These are phyloP conservation scores for Neurospora africana DNA, from an alignment of 495 filamentous ascomycete genomes.

Conservation along the genomic window DNA sequence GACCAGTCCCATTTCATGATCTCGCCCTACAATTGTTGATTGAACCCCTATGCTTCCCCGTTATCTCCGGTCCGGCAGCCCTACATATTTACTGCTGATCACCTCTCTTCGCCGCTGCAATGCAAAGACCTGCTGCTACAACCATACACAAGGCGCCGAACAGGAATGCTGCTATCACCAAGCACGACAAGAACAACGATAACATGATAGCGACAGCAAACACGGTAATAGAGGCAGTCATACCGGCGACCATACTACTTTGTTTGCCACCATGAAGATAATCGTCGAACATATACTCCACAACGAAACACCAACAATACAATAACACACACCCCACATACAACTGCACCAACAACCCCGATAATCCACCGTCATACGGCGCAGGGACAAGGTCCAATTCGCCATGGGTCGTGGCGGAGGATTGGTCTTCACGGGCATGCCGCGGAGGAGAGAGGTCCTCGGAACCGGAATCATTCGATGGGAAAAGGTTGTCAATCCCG, in stretches of 20 bases:
- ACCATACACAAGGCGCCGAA: neutral
- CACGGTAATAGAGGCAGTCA: neutral
- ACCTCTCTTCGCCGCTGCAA: neutral
- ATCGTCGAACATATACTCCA: neutral
- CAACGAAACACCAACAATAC: neutral
- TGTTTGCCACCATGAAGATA: neutral
- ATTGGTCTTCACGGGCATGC: neutral
- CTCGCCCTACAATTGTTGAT: neutral
- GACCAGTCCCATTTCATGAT: neutral
- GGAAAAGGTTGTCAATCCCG: neutral
- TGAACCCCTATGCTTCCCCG: neutral
- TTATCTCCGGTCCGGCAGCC: neutral
- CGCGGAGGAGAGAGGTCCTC: neutral
- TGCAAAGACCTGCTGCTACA: neutral
- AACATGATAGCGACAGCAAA: neutral
- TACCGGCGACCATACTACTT: conserved; percentile 1
- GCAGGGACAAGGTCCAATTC: neutral
- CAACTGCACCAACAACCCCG: neutral
- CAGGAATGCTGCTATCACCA: neutral
- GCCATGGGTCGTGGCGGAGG: neutral
- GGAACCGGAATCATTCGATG: neutral
- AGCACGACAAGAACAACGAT: neutral
- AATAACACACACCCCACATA: neutral
- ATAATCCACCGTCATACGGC: neutral
- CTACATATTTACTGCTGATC: neutral